A percentile compares a stretch with the other conserved stretches of the same genome.
Evolutionary conservation across 2,329 filamentous ascomycete species (phyloP).

Genomic region (Colletotrichum salicis): DNA sequence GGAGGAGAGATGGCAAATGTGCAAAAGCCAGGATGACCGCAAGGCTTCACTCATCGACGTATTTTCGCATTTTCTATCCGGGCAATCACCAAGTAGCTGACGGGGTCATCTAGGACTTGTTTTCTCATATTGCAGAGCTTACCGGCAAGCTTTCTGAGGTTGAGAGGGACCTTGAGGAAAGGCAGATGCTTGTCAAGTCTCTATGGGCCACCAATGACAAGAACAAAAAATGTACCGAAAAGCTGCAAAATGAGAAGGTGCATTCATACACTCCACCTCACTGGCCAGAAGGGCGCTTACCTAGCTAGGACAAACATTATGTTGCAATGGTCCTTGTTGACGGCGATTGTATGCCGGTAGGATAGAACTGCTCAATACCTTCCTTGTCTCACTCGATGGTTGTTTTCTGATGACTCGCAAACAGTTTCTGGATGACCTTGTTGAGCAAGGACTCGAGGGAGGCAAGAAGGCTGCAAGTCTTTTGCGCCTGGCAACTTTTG

Average conservation of each 20-base stretch:
- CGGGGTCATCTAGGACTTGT: background rate
- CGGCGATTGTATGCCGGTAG: constrained; percentile 51
- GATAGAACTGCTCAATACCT: background rate
- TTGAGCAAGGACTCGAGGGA: constrained; percentile 43
- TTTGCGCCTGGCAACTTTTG: constrained; percentile 41
- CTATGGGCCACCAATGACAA: background rate
- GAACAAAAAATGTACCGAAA: background rate
- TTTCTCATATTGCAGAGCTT: background rate
- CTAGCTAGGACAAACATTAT: constrained; percentile 36
- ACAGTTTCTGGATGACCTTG: constrained; percentile 47
- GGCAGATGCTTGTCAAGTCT: background rate
- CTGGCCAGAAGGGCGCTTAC: background rate
- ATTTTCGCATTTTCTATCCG: background rate
- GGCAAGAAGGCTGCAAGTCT: constrained; percentile 43
- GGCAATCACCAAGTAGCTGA: too few species aligned
- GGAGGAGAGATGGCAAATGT: background rate
- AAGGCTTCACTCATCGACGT: background rate
- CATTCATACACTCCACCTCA: background rate
- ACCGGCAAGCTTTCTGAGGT: background rate
- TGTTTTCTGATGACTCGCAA: background rate
- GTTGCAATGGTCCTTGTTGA: constrained; percentile 51
- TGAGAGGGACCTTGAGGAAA: background rate
- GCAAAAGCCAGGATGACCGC: constrained; percentile 10
- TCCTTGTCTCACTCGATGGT: too few species aligned
- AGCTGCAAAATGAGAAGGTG: constrained; percentile 7